These are phyloP conservation scores for Colletotrichum caudatum DNA, from an alignment of 2,329 filamentous ascomycete genomes.

Conservation along the genomic window DNA sequence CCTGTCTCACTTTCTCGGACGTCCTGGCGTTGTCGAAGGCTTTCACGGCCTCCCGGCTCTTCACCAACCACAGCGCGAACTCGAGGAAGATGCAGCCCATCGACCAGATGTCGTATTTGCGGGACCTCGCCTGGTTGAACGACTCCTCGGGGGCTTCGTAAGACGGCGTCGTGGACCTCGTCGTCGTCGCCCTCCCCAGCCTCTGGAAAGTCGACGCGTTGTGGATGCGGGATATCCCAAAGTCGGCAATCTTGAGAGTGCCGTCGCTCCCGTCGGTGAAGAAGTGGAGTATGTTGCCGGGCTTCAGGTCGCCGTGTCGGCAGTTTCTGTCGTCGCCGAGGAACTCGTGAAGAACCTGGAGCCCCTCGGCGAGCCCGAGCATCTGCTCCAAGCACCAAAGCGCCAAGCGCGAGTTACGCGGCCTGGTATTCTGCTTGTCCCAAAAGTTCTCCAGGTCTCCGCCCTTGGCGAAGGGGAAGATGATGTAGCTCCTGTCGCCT, in stretches of 20 bases:
- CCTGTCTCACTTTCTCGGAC: background rate
- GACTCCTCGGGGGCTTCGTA: background rate
- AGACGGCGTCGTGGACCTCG: background rate
- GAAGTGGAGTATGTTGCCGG: constrained; percentile 5
- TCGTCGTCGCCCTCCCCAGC: background rate
- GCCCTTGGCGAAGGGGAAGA: background rate
- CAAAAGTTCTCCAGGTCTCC: constrained; percentile 3
- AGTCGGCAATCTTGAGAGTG: constrained; percentile 11
- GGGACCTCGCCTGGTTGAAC: constrained; percentile 25
- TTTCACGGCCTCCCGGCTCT: background rate
- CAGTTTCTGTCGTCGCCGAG: background rate
- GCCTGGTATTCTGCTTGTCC: background rate
- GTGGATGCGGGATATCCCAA: constrained; percentile 8
- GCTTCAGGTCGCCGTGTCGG: constrained; percentile 2
- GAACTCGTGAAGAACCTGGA: background rate
- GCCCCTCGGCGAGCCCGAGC: background rate
- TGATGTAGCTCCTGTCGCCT: constrained; percentile 4
- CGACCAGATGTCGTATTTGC: constrained; percentile 46
- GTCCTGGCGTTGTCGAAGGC: background rate
- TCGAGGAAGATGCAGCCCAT: constrained; percentile 47
- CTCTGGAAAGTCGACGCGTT: background rate
- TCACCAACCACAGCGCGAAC: constrained; percentile 44
- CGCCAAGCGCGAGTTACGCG: background rate
- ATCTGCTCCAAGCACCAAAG: constrained; percentile 12
- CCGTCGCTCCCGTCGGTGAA: background rate